Base-by-base conservation (phyloP, 768 basidiomycete species). In the Termitomyces bulborhizus region DNA sequence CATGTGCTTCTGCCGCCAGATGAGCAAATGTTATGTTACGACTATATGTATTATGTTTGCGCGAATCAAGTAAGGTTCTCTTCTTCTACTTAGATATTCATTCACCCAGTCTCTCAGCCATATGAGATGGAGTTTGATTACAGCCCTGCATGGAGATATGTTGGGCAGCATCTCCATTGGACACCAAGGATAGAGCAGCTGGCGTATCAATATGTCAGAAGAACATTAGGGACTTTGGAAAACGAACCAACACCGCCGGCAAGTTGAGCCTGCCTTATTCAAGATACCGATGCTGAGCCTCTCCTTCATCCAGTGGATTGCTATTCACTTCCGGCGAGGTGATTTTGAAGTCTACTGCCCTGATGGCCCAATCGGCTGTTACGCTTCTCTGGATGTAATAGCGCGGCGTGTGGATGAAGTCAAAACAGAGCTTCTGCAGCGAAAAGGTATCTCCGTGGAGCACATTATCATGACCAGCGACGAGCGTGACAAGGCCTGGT, bases 391-490 rank as follows among this genome's bases (percentile, higher is more conserved):
- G n/a, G 63, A 76, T 36, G 78, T 74, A 34, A 77, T 82, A 57
- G 77, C 71, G n/a, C 71, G 76, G 50, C 76, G 80, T 39, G 82
- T 85, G 6, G 69, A 76, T 4, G 83, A 84, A 63, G 74, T 84
- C 4, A 75, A 79, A 61, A 68, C 72, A 18, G 79, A 82, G 51
- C 62, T 84, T 39, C 56, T 67, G 49, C 66, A 74, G 48, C 70
- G 71, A 39, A 77, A 74, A 55, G 76, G 79, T 3, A 66, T 81
- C 5, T 65, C 56, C 8, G 77, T 78, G n/a, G 66, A 77, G 5
- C 73, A 80, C 58, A 79, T 86, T 26, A 72, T 87, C 42, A 76
- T 85, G 74, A 86, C 83, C 16, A 85, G 82, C 57, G 85, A 87
- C 61, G 84, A 87, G 63, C 62, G 67, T 42, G 72, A 83, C 60